Conservation (phyloP, 352 stramenopile species). For the Globisporangium emineosum region DNA sequence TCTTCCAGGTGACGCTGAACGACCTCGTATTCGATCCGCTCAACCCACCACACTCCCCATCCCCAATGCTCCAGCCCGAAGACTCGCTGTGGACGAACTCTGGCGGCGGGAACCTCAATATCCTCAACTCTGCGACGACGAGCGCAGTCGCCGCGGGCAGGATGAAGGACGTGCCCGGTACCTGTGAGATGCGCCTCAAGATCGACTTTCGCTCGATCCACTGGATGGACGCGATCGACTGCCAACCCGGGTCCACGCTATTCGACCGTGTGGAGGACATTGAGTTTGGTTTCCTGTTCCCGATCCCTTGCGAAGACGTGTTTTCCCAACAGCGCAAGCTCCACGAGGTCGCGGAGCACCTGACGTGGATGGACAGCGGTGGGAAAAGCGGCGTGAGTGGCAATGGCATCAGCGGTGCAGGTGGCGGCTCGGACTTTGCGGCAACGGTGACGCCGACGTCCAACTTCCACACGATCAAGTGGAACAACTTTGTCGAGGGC, state of each 20-base stretch:
- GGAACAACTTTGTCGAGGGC: conserved; percentile 68
- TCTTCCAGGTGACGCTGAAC: conserved; percentile 49
- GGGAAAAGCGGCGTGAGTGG: conserved; percentile 13
- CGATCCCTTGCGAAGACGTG: conserved; percentile 76
- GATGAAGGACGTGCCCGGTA: conserved; percentile 62
- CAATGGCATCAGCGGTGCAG: conserved; percentile 15
- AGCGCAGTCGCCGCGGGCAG: conserved; percentile 24
- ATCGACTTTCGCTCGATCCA: conserved; percentile 71
- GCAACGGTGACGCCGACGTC: conserved; percentile 54
- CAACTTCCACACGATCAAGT: conserved; percentile 71
- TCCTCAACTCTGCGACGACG: conserved; percentile 26
- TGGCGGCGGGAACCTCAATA: conserved; percentile 37
- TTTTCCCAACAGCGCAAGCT: conserved; percentile 78
- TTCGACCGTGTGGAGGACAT: conserved; percentile 69
- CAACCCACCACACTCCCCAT: conserved; percentile 18
- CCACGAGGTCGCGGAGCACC: conserved; percentile 66
- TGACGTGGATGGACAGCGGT: conserved; percentile 49
- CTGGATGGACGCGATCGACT: conserved; percentile 62
- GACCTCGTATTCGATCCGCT: conserved; percentile 13
- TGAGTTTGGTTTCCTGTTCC: conserved; percentile 74
- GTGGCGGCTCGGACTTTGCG: conserved; percentile 26
- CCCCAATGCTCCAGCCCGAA: background rate
- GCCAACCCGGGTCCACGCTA: conserved; percentile 26
- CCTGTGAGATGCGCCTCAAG: conserved; percentile 56
- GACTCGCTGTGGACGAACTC: conserved; percentile 42